Conservation (phyloP, 148 eudicot species). For the Rhododendron williamsianum region DNA sequence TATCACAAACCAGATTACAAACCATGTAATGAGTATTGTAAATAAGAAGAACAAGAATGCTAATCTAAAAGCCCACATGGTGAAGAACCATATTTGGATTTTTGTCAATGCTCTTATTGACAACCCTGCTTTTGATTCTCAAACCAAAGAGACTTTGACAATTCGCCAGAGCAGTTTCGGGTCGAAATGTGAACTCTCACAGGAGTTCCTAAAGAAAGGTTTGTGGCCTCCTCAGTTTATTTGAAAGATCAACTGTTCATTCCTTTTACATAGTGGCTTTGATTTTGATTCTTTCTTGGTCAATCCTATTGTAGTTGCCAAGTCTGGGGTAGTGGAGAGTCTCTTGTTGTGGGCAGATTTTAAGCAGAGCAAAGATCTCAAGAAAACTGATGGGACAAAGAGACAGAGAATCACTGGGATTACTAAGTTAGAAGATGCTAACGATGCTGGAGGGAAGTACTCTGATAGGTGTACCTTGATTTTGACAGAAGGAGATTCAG, state of each 20-base stretch:
- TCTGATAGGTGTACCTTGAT: slow-evolving; percentile 81
- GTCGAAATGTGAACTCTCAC: slow-evolving; percentile 60
- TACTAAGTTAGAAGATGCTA: slow-evolving; percentile 77
- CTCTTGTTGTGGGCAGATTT: slow-evolving; percentile 72
- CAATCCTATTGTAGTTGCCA: slow-evolving; percentile 30
- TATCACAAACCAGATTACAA: slow-evolving; percentile 63
- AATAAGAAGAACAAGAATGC: slow-evolving; percentile 55
- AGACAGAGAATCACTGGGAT: slow-evolving; percentile 45
- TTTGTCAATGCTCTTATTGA: slow-evolving; percentile 96
- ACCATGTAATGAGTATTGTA: slow-evolving; percentile 37
- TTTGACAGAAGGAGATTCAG: slow-evolving; percentile 98
- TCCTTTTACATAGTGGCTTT: neutral
- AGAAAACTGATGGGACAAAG: slow-evolving; percentile 88
- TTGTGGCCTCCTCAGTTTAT: slow-evolving; percentile 8
- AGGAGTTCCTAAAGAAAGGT: slow-evolving; percentile 79
- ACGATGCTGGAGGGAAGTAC: slow-evolving; percentile 61
- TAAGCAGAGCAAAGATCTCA: slow-evolving; percentile 64
- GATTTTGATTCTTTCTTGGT: neutral
- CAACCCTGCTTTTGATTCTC: slow-evolving; percentile 98
- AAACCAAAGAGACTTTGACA: slow-evolving; percentile 91
- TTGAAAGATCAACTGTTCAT: neutral
- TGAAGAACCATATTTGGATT: slow-evolving; percentile 84
- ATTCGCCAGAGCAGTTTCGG: slow-evolving; percentile 79
- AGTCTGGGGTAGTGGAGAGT: slow-evolving; percentile 61
- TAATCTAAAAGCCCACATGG: slow-evolving; percentile 57